A percentile compares a stretch with the other conserved stretches of the same genome.
Evolutionary conservation across 1,284 basidiomycete genomes (phyloP).

Genomic region (Bjerkandera adusta): DNA sequence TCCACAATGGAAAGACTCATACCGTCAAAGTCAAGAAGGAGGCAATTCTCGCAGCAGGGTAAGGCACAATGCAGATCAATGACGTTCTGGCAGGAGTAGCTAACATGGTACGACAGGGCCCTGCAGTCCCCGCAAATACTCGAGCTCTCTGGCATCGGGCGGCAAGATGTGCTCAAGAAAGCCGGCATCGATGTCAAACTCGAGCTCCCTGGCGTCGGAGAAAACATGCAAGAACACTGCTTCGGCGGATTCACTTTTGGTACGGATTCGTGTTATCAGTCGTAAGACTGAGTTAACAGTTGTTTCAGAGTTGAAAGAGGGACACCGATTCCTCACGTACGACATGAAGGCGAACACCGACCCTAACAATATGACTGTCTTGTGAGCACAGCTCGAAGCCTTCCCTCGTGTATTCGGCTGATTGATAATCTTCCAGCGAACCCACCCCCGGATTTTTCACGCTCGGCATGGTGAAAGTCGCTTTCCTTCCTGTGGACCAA

Average conservation of each 20-base stretch:
- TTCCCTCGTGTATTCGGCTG: too few relatives aligned
- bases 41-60: constrained; percentile 41
- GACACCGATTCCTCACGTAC: too few relatives aligned
- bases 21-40: constrained; percentile 22
- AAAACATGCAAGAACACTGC: constrained; percentile 50
- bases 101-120: constrained; percentile 22
- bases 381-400: not conserved
- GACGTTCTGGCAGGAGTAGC: not conserved
- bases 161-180: constrained; percentile 35
- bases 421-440: too few relatives aligned
- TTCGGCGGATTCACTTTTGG: constrained; percentile 26
- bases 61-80: constrained; percentile 8
- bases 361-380: constrained; percentile 25
- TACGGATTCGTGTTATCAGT: too few relatives aligned
- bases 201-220: constrained; percentile 47
- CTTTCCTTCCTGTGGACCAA: constrained; percentile 24
- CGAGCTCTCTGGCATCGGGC: constrained; percentile 50
- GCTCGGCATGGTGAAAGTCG: constrained; percentile 26
- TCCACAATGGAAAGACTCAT: constrained; percentile 16
- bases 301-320: too few relatives aligned
- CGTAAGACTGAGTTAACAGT: too few relatives aligned
- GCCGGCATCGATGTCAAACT: constrained; percentile 38
- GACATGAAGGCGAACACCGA: constrained; percentile 28
- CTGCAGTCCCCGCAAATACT: constrained; percentile 46
- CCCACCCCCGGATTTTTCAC: constrained; percentile 29